Conservation (phyloP, 257 asterid species). For the Datura wrightii region DNA sequence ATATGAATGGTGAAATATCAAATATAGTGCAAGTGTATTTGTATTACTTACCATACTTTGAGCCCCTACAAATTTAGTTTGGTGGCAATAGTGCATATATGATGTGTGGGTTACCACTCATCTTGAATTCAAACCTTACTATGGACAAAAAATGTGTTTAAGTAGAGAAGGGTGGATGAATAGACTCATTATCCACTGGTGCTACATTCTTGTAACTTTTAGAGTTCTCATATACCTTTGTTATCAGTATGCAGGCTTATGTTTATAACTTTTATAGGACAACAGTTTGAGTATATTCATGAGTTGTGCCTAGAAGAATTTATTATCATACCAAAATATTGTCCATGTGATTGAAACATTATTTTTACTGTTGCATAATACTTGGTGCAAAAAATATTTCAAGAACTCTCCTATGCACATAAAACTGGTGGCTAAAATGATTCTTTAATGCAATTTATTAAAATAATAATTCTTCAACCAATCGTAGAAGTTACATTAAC, state of each 20-base stretch:
- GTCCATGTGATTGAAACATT: no score
- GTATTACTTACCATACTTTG: no score
- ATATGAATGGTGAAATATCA: not conserved
- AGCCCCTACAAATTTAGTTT: no score
- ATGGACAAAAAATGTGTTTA: no score
- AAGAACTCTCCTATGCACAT: not conserved
- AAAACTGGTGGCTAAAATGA: not conserved
- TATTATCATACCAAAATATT: not conserved
- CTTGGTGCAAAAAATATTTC: not conserved
- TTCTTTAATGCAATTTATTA: not conserved
- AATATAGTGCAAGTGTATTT: no score
- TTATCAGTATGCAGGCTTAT: not conserved
- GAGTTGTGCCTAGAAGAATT: not conserved
- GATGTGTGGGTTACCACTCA: no score
- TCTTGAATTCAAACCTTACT: no score
- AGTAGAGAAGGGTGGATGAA: no score
- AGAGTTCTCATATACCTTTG: not conserved
- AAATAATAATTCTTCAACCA: no score
- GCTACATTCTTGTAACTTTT: not conserved
- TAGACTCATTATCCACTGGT: no score
- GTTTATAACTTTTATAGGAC: not conserved
- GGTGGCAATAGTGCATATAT: no score
- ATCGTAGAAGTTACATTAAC: not conserved
- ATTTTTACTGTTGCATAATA: not conserved
- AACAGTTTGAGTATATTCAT: not conserved